Percentiles rank a stretch among this genome's conserved stretches.
phyloP scores from a whole-genome alignment of 2,329 filamentous ascomycete species.

The Beauveria sp. region DNA sequence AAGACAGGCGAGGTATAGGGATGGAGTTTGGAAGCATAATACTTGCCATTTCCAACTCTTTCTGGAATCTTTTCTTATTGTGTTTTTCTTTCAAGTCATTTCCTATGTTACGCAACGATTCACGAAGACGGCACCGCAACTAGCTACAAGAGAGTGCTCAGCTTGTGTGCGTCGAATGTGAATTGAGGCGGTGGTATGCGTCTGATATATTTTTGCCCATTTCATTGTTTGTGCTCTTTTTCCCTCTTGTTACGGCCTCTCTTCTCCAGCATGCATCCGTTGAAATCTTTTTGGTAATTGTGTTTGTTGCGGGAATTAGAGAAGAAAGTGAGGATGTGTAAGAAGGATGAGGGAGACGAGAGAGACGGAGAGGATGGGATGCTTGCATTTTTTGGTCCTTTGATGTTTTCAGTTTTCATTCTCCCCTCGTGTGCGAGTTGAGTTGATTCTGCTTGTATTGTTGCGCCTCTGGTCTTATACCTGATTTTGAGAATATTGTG shows the following conservation, averaged over 20 bases:
- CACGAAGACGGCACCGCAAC: background rate
- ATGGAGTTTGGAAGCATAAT: background rate
- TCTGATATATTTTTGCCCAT: constrained; percentile 3
- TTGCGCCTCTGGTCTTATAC: constrained; percentile 1
- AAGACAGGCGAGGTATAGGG: background rate
- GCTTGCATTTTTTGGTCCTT: constrained; percentile 10
- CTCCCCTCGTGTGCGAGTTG: background rate
- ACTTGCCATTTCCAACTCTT: background rate
- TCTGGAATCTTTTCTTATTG: constrained; percentile 1
- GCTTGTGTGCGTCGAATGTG: background rate
- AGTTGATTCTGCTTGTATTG: background rate
- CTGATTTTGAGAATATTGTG: constrained; percentile 12
- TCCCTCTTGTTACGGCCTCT: constrained; percentile 1
- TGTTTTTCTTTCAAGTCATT: constrained; percentile 7
- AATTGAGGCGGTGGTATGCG: background rate
- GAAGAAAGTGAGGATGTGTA: constrained; percentile 11
- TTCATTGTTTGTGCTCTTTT: constrained; percentile 1
- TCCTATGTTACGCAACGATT: constrained; percentile 4
- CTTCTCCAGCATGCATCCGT: background rate
- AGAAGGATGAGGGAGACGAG: background rate
- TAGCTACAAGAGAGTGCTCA: background rate
- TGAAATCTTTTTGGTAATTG: background rate
- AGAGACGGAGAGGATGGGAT: constrained; percentile 13
- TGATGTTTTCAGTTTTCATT: background rate
- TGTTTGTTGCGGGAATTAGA: constrained; percentile 8